These are phyloP conservation scores for Lecanoromycetidae sp. DNA, from an alignment of 2,329 filamentous ascomycete genomes.

Conservation along the genomic window DNA sequence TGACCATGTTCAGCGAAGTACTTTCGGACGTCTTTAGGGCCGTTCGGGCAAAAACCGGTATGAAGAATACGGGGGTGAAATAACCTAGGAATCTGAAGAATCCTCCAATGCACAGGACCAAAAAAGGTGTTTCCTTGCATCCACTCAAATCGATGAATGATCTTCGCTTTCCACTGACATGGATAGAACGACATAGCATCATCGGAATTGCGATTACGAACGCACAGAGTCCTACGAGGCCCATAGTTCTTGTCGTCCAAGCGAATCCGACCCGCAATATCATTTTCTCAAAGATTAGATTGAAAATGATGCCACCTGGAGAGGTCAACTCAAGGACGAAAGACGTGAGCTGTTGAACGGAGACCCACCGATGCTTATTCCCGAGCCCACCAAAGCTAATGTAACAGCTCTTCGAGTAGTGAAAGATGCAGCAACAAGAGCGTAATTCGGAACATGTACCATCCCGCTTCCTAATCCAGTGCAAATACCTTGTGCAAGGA, in stretches of 20 bases:
- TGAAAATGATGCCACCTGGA: conserved; percentile 34
- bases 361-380: conserved; percentile 24
- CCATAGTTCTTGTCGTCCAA: conserved; percentile 42
- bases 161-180: conserved; percentile 22
- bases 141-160: conserved; percentile 29
- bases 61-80: conserved; percentile 40
- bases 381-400: conserved; percentile 23
- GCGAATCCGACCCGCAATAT: conserved; percentile 41
- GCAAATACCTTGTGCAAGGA: conserved; percentile 26
- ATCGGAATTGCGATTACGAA: conserved; percentile 29
- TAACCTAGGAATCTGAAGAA: conserved; percentile 35
- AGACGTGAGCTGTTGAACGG: too few relatives aligned
- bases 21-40: conserved; percentile 8
- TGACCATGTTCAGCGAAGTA: neutral
- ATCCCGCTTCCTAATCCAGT: conserved; percentile 24
- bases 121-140: conserved; percentile 30
- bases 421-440: conserved; percentile 24
- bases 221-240: conserved; percentile 32
- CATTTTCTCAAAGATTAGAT: conserved; percentile 36
- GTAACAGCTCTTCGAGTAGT: conserved; percentile 22
- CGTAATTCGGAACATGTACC: conserved; percentile 23
- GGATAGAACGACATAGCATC: conserved; percentile 28
- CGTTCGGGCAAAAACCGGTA: conserved; percentile 28
- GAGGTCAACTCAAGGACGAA: neutral
- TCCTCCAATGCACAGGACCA: conserved; percentile 28